Conservation (phyloP, 164 flowering plant species). For the Aristolochia fimbriata region DNA sequence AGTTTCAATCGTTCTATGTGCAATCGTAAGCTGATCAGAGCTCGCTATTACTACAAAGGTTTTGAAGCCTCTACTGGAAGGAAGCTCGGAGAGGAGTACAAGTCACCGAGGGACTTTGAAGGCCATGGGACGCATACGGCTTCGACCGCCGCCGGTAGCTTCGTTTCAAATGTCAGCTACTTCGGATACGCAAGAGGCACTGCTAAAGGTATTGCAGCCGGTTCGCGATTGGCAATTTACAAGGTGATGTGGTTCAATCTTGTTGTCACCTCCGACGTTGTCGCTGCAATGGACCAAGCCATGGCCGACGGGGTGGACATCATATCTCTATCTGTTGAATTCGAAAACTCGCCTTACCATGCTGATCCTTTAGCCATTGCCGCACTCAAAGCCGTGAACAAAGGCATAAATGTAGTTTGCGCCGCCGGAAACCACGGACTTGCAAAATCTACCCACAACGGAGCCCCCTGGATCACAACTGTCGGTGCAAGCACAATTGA, state of each 20-base stretch:
- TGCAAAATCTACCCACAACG: constrained; percentile 12
- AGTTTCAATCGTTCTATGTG: constrained; percentile 26
- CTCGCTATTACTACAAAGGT: constrained; percentile 26
- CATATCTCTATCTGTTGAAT: constrained; percentile 31
- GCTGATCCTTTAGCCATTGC: constrained; percentile 25
- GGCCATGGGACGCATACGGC: constrained; percentile 42
- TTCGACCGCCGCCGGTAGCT: constrained; percentile 26
- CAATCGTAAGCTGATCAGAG: constrained; percentile 37
- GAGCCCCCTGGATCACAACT: constrained; percentile 43
- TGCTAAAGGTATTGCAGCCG: constrained; percentile 27
- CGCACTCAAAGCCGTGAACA: constrained; percentile 34
- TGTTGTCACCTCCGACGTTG: constrained; percentile 18
- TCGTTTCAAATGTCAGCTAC: constrained; percentile 9
- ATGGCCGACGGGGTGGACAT: constrained; percentile 36
- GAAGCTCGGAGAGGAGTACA: constrained; percentile 17
- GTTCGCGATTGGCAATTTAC: constrained; percentile 36
- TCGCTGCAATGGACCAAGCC: neutral
- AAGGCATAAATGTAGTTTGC: constrained; percentile 28
- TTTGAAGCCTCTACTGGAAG: constrained; percentile 10
- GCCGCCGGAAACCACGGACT: constrained; percentile 33
- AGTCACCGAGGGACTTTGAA: constrained; percentile 31
- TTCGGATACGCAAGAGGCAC: constrained; percentile 36
- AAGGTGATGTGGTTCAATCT: constrained; percentile 16
- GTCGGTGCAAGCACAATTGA: constrained; percentile 35
- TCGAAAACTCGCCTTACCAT: constrained; percentile 8